Percentiles rank a stretch among this genome's conserved stretches.
These are phyloP conservation scores for Arctostaphylos glauca DNA, from an alignment of 148 eudicot species.

Conservation along the genomic window DNA sequence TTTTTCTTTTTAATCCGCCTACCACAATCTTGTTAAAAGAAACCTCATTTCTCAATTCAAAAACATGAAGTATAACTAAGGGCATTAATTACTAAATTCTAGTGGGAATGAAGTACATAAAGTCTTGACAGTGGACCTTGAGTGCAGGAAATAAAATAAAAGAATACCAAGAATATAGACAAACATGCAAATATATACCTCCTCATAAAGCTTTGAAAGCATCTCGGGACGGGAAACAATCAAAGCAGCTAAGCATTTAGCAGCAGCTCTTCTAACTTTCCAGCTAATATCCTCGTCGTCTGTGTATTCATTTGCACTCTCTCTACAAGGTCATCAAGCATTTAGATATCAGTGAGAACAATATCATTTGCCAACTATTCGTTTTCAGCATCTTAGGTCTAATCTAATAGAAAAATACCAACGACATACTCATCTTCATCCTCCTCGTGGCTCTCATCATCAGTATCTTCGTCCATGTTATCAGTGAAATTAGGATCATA, in stretches of 20 bases:
- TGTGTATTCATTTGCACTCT: slow-evolving; percentile 91
- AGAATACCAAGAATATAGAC: not conserved
- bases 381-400: not conserved
- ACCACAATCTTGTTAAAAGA: not conserved
- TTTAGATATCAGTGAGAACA: not conserved
- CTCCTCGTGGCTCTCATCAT: slow-evolving; percentile 70
- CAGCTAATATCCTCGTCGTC: slow-evolving; percentile 99
- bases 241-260: slow-evolving; percentile 89
- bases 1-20: not conserved
- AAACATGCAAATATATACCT: slow-evolving; percentile 40
- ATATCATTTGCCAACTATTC: not conserved
- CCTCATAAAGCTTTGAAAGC: slow-evolving; percentile 73
- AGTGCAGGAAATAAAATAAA: not conserved
- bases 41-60: not conserved
- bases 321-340: slow-evolving; percentile 48
- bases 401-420: not conserved
- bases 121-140: not conserved
- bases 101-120: not conserved
- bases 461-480: slow-evolving; percentile 96
- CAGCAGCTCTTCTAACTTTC: slow-evolving; percentile 99
- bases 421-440: slow-evolving; percentile 91
- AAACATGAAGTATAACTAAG: not conserved
- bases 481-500: slow-evolving; percentile 99
- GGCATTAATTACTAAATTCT: not conserved
- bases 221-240: slow-evolving; percentile 98